Base-by-base conservation (phyloP, 305 asterid genomes). In the Rubia tinctorum region DNA sequence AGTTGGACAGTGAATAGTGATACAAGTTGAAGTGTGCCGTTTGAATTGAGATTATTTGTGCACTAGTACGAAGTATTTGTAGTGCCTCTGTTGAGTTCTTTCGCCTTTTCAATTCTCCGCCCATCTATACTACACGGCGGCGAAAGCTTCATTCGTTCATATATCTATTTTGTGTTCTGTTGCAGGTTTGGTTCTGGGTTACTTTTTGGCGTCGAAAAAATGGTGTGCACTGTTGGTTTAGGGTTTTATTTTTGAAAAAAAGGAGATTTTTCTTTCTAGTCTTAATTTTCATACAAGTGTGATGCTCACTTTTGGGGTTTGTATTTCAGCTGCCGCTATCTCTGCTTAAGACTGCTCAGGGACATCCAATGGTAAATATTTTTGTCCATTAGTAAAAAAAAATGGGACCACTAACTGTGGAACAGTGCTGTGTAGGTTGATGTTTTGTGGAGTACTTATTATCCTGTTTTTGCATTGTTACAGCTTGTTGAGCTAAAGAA, bases 401-500 rank as follows among this genome's bases (percentile, higher is more conserved):
- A n/a, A n/a, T 6, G 22, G 14, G 8, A 6, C n/a, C 39, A 34
- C 3, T 34, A 0, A 34, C 39, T 23, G 18, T 15, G 6, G 12
- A 25, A 40, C 2, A 39, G 2, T 22, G 11, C 2, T 0, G 39
- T 34, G 39, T 34, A 34, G 3, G 39, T 34, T 34, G 2, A 0
- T 34, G 2, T 34, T 34, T 34, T 34, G 39, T 5, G 5, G 2
- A 5, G 2, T 1, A 5, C 3, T 34, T 34, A 34, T 0, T 20
- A 13, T 51, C 56, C 2, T 27, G 30, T 34, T 51, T 67, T 76
- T 74, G 10, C 67, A 42, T 62, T 59, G 23, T 66, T 37, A 77
- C 86, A 93, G 98, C 77, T 94, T 79, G 97, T 90, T 81, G 98
- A 91, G 76, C 96, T 94, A 49, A 91, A 91, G 83, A 91, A 91